Base-by-base conservation (phyloP, 1,284 basidiomycete genomes). In the Gomphus sp. region DNA sequence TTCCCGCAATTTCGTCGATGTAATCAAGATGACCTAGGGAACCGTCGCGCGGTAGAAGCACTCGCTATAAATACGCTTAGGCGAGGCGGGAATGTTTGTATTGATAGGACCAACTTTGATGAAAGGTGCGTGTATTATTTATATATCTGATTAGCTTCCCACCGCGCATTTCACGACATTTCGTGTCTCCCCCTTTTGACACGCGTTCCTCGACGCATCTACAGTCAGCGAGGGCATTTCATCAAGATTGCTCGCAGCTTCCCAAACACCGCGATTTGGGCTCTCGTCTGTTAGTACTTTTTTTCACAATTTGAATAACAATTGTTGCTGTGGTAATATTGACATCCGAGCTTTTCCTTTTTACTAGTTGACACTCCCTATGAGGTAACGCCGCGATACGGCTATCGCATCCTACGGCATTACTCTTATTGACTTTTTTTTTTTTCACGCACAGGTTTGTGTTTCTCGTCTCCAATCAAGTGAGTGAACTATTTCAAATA, bases 41-140 rank as follows among this genome's bases (percentile, higher is more conserved):
- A 76, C 66, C 75, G 87, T 61, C 75, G 74, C 14, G 70, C 64
- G 22, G 87, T 89, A 0, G 86, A 89, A 66, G 68, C 71, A 8
- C 69, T 82, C 41, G 82, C 80, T 6, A 70, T 80, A 60, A 64
- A 70, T 33, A 74, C 75, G 11, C 74, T 89, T 51, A 62, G 64
- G 50, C 69, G 78, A 63, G 84, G 85, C 25, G 67, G 73, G 45
- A 87, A 83, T 16, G 81, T 85, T n/a, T 86, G 83, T 67, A 80
- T 89, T 53, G 87, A 89, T 66, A 76, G 87, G 61, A 85, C 84
- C 18, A 89, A 89, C 70, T 78, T 89, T 63, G 79, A 88, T 67
- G 73, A 75, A 55, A 68, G 67, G 86, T 87, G 67, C 71, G 84
- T 75, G 14, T 54, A 39, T 6, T 63, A 22, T 22, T 22, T 22